Evolutionary conservation across 345 rosid species (phyloP).

Genomic region (Lumnitzera racemosa): DNA sequence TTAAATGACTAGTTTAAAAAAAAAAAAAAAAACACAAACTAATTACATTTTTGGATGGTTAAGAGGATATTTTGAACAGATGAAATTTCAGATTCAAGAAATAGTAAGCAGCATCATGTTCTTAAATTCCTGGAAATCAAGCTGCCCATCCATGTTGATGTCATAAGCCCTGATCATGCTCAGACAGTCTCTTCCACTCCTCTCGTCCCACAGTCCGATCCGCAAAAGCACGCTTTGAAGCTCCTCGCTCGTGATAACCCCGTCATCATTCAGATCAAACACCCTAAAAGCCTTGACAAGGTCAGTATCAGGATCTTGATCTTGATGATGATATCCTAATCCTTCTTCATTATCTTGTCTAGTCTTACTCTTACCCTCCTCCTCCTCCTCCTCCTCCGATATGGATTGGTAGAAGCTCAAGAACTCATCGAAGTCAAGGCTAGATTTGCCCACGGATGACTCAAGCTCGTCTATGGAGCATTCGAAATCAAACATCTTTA

Average conservation of each 20-base stretch:
- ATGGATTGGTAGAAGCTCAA: conserved; percentile 43
- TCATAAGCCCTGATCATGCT: conserved; percentile 61
- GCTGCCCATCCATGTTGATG: conserved; percentile 58
- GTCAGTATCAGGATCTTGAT: conserved; percentile 11
- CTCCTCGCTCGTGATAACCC: conserved; percentile 66
- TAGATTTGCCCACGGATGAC: conserved; percentile 46
- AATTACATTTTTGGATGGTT: no score
- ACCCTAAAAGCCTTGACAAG: conserved; percentile 57
- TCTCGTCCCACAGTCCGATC: conserved; percentile 66
- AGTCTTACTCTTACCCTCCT: background rate
- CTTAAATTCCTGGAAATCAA: conserved; percentile 81
- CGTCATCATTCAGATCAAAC: conserved; percentile 68
- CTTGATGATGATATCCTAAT: background rate
- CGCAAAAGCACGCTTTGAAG: conserved; percentile 50
- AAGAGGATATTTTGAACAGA: no score
- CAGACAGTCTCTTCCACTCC: conserved; percentile 39
- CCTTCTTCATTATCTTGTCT: conserved; percentile 3
- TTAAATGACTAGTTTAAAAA: no score
- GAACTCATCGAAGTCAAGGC: conserved; percentile 54
- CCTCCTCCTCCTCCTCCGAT: background rate
- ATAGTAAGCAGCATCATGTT: conserved; percentile 45
- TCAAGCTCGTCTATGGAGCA: conserved; percentile 40
- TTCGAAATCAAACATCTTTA: conserved; percentile 36
- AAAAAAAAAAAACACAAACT: no score
- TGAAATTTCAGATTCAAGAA: background rate